A percentile compares a stretch with the other conserved stretches of the same genome.
These are phyloP conservation scores for Saccharomycopsis fibuligera DNA, from an alignment of 805 yeast species.

Conservation along the genomic window DNA sequence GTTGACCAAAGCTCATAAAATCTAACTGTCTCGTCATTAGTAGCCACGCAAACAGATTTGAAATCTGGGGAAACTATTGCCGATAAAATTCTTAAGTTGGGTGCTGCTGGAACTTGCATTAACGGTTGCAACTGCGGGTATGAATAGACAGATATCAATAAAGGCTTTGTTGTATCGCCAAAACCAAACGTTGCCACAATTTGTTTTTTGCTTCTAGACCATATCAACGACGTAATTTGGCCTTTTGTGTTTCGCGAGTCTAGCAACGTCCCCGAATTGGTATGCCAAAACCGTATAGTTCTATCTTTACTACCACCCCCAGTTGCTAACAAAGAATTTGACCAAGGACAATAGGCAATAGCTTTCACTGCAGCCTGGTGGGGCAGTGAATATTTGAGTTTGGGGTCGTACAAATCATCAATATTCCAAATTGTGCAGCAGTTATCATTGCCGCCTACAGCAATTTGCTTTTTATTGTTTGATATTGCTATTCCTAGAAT, in stretches of 20 bases:
- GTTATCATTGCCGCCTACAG: slow-evolving; percentile 84
- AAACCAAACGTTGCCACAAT: slow-evolving; percentile 80
- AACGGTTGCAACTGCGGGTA: slow-evolving; percentile 57
- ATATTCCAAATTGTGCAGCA: slow-evolving; percentile 75
- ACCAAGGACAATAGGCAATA: slow-evolving; percentile 87
- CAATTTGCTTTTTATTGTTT: slow-evolving; percentile 46
- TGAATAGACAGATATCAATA: slow-evolving; percentile 52
- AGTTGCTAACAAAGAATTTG: slow-evolving; percentile 69
- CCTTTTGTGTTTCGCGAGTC: slow-evolving; percentile 51
- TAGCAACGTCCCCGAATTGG: slow-evolving; percentile 67
- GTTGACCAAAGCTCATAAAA: slow-evolving; percentile 69
- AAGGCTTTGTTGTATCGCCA: slow-evolving; percentile 46
- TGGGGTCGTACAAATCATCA: slow-evolving; percentile 34
- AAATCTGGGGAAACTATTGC: slow-evolving; percentile 63
- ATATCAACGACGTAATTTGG: slow-evolving; percentile 72
- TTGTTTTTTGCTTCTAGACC: slow-evolving; percentile 64
- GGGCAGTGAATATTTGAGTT: slow-evolving; percentile 40
- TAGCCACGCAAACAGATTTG: slow-evolving; percentile 59
- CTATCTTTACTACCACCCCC: slow-evolving; percentile 89
- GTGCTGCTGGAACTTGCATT: slow-evolving; percentile 42
- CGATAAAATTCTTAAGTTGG: slow-evolving; percentile 54
- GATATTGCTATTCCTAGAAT: slow-evolving; percentile 56
- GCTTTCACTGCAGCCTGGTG: slow-evolving; percentile 91
- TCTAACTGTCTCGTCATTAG: slow-evolving; percentile 72
- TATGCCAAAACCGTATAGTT: slow-evolving; percentile 81